A percentile compares a stretch with the other conserved stretches of the same genome.
These are phyloP conservation scores for Pseudogymnoascus sp. DNA, from an alignment of 2,329 filamentous ascomycete genomes.

Conservation along the genomic window DNA sequence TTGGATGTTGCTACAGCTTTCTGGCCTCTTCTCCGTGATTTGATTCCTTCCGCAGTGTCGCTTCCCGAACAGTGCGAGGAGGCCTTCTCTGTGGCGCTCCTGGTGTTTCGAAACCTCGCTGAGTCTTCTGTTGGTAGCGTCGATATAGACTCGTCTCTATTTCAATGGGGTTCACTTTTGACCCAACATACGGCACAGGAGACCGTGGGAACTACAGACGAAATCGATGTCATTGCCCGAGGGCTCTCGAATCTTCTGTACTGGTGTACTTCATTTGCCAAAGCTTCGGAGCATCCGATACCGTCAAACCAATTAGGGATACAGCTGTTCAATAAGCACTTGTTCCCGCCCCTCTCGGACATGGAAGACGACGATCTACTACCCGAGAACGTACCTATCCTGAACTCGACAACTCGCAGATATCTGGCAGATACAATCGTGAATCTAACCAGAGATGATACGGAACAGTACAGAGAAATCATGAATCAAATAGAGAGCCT, in stretches of 20 bases:
- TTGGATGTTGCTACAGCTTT: constrained; percentile 38
- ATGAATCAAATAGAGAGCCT: constrained; percentile 44
- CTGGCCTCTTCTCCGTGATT: constrained; percentile 34
- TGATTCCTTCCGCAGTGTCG: constrained; percentile 21
- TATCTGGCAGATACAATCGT: constrained; percentile 55
- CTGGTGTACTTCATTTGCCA: constrained; percentile 25
- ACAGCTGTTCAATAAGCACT: constrained; percentile 52
- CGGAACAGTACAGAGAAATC: constrained; percentile 40
- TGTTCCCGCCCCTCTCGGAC: constrained; percentile 51
- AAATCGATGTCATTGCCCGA: constrained; percentile 27
- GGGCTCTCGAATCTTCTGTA: constrained; percentile 32
- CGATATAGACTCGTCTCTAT: constrained; percentile 20
- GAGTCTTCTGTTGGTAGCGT: constrained; percentile 23
- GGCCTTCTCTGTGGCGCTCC: constrained; percentile 33
- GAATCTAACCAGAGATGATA: constrained; percentile 44
- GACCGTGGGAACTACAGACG: constrained; percentile 26
- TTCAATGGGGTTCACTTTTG: constrained; percentile 29
- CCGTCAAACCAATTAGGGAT: constrained; percentile 30
- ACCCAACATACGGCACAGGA: constrained; percentile 36
- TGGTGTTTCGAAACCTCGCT: constrained; percentile 35
- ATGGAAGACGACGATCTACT: constrained; percentile 18
- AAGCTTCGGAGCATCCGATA: constrained; percentile 17
- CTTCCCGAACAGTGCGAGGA: constrained; percentile 26
- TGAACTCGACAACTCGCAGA: constrained; percentile 48
- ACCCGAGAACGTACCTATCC: constrained; percentile 33